Base-by-base conservation (phyloP, 345 rosid species). In the Salix udensis region DNA sequence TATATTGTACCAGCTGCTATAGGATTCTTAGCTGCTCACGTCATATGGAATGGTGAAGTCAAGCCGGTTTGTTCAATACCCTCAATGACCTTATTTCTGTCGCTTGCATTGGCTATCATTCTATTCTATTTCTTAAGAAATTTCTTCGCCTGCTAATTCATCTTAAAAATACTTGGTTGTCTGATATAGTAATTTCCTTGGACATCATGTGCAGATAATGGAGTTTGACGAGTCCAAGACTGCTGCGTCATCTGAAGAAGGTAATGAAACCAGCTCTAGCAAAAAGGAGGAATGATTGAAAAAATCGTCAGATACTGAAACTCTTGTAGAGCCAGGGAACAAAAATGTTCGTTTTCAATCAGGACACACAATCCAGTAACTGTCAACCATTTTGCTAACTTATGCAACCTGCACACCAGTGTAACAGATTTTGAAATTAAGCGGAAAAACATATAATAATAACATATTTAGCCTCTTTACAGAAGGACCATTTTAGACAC, bases 1-100 rank as follows among this genome's bases (percentile, higher is more conserved):
- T 96, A 96, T 82, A 96, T 96, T 65, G 99, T 96, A 48, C 99
- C 99, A 2, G 84, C 95, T 46, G 97, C 87, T 65, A 89, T 96
- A 12, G 99, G 99, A 76, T 94, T 88, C 88, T 87, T 96, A 85
- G 97, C 90, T 72, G 89, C 84, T 82, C 99, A 96, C 84, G 92
- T 92, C 85, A 21, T 92, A 65, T 94, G 92, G 94, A 96, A 94
- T 62, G 97, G 97, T 5, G 99, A 96, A 40, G 91, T 94, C 66
- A 96, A 94, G 88, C 94, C 83, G 91, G 99, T 96, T 67, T n/a
- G 94, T 87, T 78, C 48, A 52, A 7, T 4, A 39, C 30, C 79
- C 62, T n/a, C 10, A 19, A 12, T 3, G 19, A 55, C 70, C 39
- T 6, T 26, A 1, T 62, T 39, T 66, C 23, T 68, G 26, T 39